A percentile compares a stretch with the other conserved stretches of the same genome.
phyloP scores from a whole-genome alignment of 495 filamentous ascomycete species.

The Barbatosphaeria neglecta region DNA sequence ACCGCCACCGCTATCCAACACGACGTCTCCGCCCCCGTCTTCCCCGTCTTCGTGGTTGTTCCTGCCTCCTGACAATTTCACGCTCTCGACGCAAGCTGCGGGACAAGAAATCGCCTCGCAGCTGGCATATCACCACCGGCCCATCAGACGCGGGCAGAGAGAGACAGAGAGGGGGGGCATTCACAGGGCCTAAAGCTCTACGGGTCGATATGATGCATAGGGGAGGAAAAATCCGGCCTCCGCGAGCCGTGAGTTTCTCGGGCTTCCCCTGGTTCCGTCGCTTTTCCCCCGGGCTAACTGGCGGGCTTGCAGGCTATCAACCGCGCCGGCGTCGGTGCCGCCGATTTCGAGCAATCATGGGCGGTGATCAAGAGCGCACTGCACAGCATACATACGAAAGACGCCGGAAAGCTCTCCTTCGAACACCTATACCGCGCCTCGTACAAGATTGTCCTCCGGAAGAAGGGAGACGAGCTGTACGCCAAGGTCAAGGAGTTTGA shows the following conservation, averaged over 20 bases:
- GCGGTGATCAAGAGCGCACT: slow-evolving; percentile 58
- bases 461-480: slow-evolving; percentile 78
- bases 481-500: slow-evolving; percentile 67
- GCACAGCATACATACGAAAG: slow-evolving; percentile 79
- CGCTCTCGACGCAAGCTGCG: too few relatives aligned
- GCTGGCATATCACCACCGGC: too few relatives aligned
- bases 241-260: slow-evolving; percentile 48
- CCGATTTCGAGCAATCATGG: slow-evolving; percentile 79
- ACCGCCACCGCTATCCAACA: too few relatives aligned
- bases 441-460: slow-evolving; percentile 90
- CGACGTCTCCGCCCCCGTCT: too few relatives aligned
- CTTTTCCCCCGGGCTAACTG: neutral
- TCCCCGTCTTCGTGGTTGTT: too few relatives aligned
- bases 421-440: slow-evolving; percentile 90
- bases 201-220: neutral
- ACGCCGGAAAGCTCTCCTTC: slow-evolving; percentile 82
- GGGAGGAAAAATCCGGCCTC: slow-evolving; percentile 58
- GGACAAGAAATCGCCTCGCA: too few relatives aligned
- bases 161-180: too few relatives aligned
- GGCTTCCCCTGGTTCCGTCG: neutral
- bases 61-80: too few relatives aligned
- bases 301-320: slow-evolving; percentile 9
- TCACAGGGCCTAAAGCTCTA: too few relatives aligned
- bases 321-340: slow-evolving; percentile 12
- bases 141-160: too few relatives aligned